These are phyloP conservation scores for Rhizophagus prolifer DNA, from an alignment of 192 early-diverging fungal species.

Conservation along the genomic window DNA sequence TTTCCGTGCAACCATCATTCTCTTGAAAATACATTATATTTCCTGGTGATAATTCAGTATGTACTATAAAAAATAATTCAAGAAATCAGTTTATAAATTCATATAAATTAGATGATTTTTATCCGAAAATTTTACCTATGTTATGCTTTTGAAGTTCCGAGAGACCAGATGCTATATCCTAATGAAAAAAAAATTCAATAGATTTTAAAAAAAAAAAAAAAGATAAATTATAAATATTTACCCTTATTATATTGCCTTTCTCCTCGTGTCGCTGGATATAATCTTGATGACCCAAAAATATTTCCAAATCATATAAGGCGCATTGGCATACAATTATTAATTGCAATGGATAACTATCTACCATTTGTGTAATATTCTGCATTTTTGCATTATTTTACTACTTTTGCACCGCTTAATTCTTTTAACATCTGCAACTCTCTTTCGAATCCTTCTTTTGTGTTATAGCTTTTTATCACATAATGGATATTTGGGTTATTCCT, in stretches of 20 bases:
- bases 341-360: background rate
- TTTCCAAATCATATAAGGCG: background rate
- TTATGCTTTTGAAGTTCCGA: background rate
- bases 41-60: conserved; percentile 3
- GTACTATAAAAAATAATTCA: background rate
- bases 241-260: background rate
- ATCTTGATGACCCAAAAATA: background rate
- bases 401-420: background rate
- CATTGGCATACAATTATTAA: background rate
- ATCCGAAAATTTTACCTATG: background rate
- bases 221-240: background rate
- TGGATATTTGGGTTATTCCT: background rate
- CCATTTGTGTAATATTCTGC: conserved; percentile 10
- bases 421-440: background rate
- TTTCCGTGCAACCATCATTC: background rate
- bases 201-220: background rate
- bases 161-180: background rate
- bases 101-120: background rate
- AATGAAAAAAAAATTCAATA: background rate
- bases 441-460: background rate
- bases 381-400: background rate
- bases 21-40: conserved; percentile 21
- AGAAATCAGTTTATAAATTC: too few species aligned
- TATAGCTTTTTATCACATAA: background rate
- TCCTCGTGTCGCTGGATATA: background rate